These are phyloP conservation scores for Linum trigynum DNA, from an alignment of 345 rosid species.

Conservation along the genomic window DNA sequence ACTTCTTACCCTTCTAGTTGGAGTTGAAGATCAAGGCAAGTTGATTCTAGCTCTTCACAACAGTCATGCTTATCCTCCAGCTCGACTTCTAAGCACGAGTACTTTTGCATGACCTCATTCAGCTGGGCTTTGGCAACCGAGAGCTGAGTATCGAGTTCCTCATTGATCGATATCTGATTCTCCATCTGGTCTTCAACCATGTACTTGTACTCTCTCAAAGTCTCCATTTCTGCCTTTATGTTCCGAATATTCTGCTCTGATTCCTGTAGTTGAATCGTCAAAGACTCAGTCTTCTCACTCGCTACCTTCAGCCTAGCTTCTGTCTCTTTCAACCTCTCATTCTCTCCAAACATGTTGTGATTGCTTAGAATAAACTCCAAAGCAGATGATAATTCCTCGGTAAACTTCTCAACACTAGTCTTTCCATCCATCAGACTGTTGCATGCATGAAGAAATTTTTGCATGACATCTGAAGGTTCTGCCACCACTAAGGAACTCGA, in stretches of 20 bases:
- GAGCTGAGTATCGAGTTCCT: constrained; percentile 81
- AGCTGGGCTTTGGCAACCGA: constrained; percentile 52
- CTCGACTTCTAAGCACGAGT: constrained; percentile 71
- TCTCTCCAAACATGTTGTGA: constrained; percentile 25
- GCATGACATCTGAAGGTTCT: constrained; percentile 23
- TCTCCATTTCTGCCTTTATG: constrained; percentile 40
- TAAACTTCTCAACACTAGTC: constrained; percentile 24
- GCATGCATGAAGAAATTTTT: constrained; percentile 28
- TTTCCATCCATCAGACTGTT: constrained; percentile 30
- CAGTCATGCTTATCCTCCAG: constrained; percentile 66
- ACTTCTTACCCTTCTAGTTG: constrained; percentile 67
- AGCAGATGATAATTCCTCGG: constrained; percentile 30
- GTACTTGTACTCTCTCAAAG: constrained; percentile 41
- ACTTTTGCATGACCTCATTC: constrained; percentile 61
- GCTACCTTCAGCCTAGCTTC: constrained; percentile 30
- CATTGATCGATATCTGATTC: constrained; percentile 56
- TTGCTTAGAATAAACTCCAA: constrained; percentile 41
- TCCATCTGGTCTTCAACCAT: constrained; percentile 58
- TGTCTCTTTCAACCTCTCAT: constrained; percentile 27
- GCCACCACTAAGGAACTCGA: constrained; percentile 13
- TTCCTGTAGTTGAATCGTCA: constrained; percentile 32
- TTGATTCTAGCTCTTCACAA: constrained; percentile 82
- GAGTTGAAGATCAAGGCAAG: constrained; percentile 88
- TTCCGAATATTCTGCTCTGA: constrained; percentile 35
- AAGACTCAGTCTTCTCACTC: constrained; percentile 25